Conservation (phyloP, 352 stramenopile species). For the Phytophthora brassicae region DNA sequence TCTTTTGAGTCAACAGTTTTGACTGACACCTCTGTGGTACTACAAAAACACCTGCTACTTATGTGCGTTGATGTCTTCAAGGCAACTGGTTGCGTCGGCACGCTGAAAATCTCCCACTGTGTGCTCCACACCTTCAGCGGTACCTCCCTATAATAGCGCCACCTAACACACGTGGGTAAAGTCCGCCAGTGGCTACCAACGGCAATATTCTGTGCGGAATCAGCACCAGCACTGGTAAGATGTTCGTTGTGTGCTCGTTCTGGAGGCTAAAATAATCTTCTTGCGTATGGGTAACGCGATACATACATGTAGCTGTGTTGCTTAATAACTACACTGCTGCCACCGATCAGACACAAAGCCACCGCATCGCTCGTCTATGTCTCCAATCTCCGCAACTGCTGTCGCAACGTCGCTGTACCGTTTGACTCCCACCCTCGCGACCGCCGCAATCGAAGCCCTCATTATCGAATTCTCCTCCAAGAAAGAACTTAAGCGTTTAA, state of each 20-base stretch:
- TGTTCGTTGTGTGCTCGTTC: too few relatives aligned
- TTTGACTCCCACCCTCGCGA: conserved; percentile 8
- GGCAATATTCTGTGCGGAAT: neutral
- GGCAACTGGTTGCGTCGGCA: neutral
- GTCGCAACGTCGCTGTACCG: conserved; percentile 1
- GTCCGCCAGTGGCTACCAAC: neutral
- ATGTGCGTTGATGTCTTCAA: too few relatives aligned
- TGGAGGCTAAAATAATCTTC: conserved; percentile 7
- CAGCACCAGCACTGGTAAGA: too few relatives aligned
- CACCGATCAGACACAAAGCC: conserved; percentile 1
- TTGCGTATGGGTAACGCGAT: conserved; percentile 1
- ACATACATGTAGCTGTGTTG: too few relatives aligned
- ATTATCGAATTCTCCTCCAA: conserved; percentile 10
- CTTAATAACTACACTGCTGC: too few relatives aligned
- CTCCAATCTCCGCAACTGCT: conserved; percentile 21
- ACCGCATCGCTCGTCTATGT: conserved; percentile 7
- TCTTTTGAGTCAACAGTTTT: too few relatives aligned
- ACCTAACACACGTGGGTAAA: neutral
- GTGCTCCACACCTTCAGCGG: neutral
- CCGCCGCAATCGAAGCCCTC: conserved; percentile 10
- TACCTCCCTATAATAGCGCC: too few relatives aligned
- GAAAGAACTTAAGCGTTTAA: conserved; percentile 3
- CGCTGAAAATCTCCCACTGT: neutral
- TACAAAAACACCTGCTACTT: too few relatives aligned
- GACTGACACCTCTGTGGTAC: too few relatives aligned